Evolutionary conservation across 2,329 filamentous ascomycete species (phyloP).

Genomic region (Davidsoniella australis): DNA sequence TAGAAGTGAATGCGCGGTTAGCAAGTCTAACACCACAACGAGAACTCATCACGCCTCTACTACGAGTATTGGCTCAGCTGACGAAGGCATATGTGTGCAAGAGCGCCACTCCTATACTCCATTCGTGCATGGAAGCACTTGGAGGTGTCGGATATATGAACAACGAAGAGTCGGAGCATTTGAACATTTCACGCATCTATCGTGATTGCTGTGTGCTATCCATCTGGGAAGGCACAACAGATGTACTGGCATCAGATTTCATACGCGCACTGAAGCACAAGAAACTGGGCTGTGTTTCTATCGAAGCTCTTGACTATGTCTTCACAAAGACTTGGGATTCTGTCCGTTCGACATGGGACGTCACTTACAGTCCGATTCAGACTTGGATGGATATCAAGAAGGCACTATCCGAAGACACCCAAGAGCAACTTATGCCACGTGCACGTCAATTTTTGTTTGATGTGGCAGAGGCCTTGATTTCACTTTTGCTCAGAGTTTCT

Average conservation of each 20-base stretch:
- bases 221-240: constrained; percentile 60
- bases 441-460: constrained; percentile 28
- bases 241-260: constrained; percentile 43
- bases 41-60: constrained; percentile 24
- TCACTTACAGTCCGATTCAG: constrained; percentile 18
- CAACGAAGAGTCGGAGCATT: constrained; percentile 39
- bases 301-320: constrained; percentile 28
- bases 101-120: constrained; percentile 32
- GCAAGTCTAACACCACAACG: constrained; percentile 19
- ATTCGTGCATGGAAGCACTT: constrained; percentile 44
- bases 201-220: constrained; percentile 46
- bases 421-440: constrained; percentile 27
- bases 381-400: constrained; percentile 26
- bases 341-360: constrained; percentile 14
- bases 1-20: constrained; percentile 4
- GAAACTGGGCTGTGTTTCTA: constrained; percentile 20
- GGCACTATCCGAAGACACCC: constrained; percentile 20
- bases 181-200: constrained; percentile 50
- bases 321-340: constrained; percentile 16
- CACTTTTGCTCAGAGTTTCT: constrained; percentile 25
- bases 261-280: constrained; percentile 31
- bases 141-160: constrained; percentile 51
- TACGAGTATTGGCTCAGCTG: constrained; percentile 42
- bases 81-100: constrained; percentile 42
- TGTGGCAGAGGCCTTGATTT: constrained; percentile 27